phyloP scores from a whole-genome alignment of 495 filamentous ascomycete species.

The Lichenothelia convexa region DNA sequence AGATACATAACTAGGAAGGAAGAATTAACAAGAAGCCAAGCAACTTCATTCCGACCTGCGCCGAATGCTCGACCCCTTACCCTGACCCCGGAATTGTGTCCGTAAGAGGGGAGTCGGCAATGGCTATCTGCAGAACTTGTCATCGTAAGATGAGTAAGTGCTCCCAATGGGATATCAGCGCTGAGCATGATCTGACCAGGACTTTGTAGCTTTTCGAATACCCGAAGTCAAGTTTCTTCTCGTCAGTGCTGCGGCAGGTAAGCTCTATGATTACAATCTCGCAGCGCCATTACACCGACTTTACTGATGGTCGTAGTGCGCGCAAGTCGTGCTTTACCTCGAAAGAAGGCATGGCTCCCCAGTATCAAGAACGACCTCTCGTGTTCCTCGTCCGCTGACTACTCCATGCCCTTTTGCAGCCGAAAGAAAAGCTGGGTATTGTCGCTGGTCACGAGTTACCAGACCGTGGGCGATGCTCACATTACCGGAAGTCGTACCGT shows the following conservation, averaged over 20 bases:
- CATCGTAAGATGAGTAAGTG: conserved; percentile 58
- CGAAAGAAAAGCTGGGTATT: conserved; percentile 57
- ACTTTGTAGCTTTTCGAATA: conserved; percentile 40
- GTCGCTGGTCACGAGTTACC: conserved; percentile 66
- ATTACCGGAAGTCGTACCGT: conserved; percentile 64
- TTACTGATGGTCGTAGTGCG: conserved; percentile 9
- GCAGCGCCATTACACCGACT: too few species aligned
- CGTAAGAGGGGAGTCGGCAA: conserved; percentile 57
- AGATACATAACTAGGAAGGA: too few species aligned
- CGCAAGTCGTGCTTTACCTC: conserved; percentile 27
- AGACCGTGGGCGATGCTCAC: conserved; percentile 50
- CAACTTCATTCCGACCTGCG: conserved; percentile 68
- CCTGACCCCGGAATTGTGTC: conserved; percentile 44
- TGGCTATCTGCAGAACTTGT: conserved; percentile 65
- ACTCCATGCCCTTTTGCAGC: conserved; percentile 8
- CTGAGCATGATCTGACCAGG: neutral
- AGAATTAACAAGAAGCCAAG: conserved; percentile 28
- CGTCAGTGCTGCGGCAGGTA: conserved; percentile 37
- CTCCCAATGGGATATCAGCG: too few species aligned
- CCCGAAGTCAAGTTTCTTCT: conserved; percentile 66
- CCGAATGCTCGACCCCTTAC: conserved; percentile 54
- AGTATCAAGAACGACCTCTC: too few species aligned
- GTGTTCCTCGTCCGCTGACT: too few species aligned
- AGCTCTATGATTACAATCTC: conserved; percentile 5
- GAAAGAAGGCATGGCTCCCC: conserved; percentile 29